A percentile compares a stretch with the other conserved stretches of the same genome.
These are phyloP conservation scores for Thelonectria discophora DNA, from an alignment of 2,329 filamentous ascomycete species.

Conservation along the genomic window DNA sequence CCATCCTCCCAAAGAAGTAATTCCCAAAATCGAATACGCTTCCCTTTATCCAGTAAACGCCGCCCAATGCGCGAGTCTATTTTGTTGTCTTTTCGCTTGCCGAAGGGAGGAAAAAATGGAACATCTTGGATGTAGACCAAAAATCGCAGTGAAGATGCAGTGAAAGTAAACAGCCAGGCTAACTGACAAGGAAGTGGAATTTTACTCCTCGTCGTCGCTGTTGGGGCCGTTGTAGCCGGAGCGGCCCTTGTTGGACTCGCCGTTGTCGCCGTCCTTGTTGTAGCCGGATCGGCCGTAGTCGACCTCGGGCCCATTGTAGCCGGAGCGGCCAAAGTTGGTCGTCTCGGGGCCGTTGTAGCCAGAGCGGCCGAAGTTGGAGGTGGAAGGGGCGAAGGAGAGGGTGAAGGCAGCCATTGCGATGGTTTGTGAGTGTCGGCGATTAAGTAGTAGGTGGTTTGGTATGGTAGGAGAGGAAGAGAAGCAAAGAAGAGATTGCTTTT, in stretches of 20 bases:
- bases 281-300: slow-evolving; percentile 41
- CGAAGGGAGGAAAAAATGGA: slow-evolving; percentile 19
- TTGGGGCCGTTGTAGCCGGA: slow-evolving; percentile 55
- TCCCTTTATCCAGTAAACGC: slow-evolving; percentile 23
- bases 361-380: slow-evolving; percentile 38
- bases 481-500: neutral
- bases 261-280: slow-evolving; percentile 42
- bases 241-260: slow-evolving; percentile 51
- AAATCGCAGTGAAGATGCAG: too few relatives aligned
- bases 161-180: too few relatives aligned
- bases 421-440: too few relatives aligned
- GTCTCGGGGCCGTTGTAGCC: slow-evolving; percentile 35
- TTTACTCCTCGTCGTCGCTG: slow-evolving; percentile 41
- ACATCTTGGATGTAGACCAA: too few relatives aligned
- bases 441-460: slow-evolving; percentile 9
- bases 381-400: slow-evolving; percentile 37
- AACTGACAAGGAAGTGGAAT: too few relatives aligned
- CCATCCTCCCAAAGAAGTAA: neutral
- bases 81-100: neutral
- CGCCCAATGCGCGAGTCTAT: slow-evolving; percentile 27
- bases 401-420: slow-evolving; percentile 45
- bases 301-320: slow-evolving; percentile 54
- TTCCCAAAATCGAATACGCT: neutral
- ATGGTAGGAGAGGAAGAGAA: neutral
- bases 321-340: slow-evolving; percentile 52